A percentile compares a stretch with the other conserved stretches of the same genome.
These are phyloP conservation scores for Penicillium crystallinum DNA, from an alignment of 495 filamentous ascomycete genomes.

Conservation along the genomic window DNA sequence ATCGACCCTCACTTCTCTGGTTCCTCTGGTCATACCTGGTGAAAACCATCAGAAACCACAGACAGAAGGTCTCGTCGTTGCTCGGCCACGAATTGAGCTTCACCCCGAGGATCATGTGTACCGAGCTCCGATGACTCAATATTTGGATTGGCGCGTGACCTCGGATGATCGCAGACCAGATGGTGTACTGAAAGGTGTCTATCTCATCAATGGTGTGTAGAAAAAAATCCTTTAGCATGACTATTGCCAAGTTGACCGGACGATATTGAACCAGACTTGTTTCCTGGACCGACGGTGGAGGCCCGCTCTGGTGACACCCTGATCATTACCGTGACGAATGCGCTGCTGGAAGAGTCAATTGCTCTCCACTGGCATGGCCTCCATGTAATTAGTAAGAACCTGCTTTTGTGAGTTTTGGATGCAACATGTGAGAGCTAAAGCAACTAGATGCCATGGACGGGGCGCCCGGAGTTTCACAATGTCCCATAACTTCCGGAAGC, in stretches of 20 bases:
- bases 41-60: not conserved
- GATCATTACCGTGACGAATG: constrained; percentile 65
- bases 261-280: constrained; percentile 19
- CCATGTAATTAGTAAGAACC: constrained; percentile 52
- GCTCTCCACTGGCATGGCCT: constrained; percentile 79
- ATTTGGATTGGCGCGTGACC: constrained; percentile 33
- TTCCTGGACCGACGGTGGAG: constrained; percentile 38
- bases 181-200: constrained; percentile 37
- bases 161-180: constrained; percentile 32
- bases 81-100: constrained; percentile 27
- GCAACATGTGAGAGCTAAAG: not conserved
- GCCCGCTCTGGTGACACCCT: constrained; percentile 58
- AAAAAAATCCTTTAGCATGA: not conserved
- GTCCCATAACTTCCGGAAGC: constrained; percentile 55
- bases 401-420: not conserved
- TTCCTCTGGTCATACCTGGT: not conserved
- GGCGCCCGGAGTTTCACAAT: constrained; percentile 60
- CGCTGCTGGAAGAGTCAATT: constrained; percentile 60
- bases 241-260: not conserved
- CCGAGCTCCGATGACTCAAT: constrained; percentile 26
- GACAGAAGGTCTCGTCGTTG: not conserved
- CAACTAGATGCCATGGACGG: constrained; percentile 63
- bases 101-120: constrained; percentile 38
- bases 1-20: not conserved
- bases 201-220: constrained; percentile 33